Evolutionary conservation across 768 basidiomycete species (phyloP).

Genomic region (Mycena latifolia): DNA sequence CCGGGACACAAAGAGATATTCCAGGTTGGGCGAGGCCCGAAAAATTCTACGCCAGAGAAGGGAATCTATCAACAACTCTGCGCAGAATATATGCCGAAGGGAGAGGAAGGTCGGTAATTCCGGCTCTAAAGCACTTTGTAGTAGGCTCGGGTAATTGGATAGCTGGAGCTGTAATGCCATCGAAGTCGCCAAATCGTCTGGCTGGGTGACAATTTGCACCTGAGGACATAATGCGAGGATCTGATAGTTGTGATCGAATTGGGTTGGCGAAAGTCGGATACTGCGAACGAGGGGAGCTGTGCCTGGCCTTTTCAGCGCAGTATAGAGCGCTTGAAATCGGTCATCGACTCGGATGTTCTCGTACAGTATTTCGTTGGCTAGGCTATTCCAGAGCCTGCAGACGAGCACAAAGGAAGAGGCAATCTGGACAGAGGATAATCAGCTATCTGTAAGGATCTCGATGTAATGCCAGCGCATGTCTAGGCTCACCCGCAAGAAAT

Average conservation of each 20-base stretch:
- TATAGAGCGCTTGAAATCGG: not conserved
- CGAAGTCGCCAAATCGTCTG: not conserved
- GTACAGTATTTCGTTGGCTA: conserved; percentile 22
- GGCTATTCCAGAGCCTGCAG: conserved; percentile 26
- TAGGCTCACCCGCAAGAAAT: conserved; percentile 17
- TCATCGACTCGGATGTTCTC: conserved; percentile 21
- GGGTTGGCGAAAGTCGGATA: conserved; percentile 15
- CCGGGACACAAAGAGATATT: conserved; percentile 1
- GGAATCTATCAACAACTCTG: not conserved
- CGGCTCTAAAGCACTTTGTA: not conserved
- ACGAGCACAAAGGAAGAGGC: conserved; percentile 22
- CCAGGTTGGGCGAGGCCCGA: conserved; percentile 6
- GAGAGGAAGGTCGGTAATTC: not conserved
- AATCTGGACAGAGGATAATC: not conserved
- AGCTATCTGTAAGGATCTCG: not conserved
- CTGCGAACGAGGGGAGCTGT: conserved; percentile 21
- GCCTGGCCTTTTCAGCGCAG: not conserved
- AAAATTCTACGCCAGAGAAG: not conserved
- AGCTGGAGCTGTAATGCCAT: too few species aligned
- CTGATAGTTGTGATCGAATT: conserved; percentile 17
- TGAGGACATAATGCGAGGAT: conserved; percentile 20
- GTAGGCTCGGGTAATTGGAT: too few species aligned
- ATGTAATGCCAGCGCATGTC: too few species aligned
- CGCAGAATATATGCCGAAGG: conserved; percentile 20
- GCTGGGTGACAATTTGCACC: conserved; percentile 17